Evolutionary conservation across 345 rosid genomes (phyloP).

Genomic region (Rubroshorea leprosula): DNA sequence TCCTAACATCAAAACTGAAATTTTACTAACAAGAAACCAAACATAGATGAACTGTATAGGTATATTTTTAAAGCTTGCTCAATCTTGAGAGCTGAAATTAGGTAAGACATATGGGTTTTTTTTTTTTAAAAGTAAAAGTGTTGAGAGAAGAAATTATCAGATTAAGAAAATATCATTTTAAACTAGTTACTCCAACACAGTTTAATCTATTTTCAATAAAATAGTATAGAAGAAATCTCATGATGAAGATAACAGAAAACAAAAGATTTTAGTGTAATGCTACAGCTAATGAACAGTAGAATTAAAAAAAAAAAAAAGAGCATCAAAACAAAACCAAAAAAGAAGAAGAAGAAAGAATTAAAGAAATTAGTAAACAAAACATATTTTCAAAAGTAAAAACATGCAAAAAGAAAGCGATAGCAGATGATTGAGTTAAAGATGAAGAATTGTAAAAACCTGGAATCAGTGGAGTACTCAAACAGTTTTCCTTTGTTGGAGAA

Average conservation of each 20-base stretch:
- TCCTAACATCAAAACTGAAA: background rate
- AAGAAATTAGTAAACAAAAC: no score
- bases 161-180: no score
- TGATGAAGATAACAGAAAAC: slow-evolving; percentile 1
- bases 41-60: no score
- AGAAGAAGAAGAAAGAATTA: no score
- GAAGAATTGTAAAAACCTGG: slow-evolving; percentile 22
- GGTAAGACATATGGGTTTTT: no score
- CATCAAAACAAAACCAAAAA: background rate
- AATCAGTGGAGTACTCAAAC: slow-evolving; percentile 47
- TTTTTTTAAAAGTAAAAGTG: no score
- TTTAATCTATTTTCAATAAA: no score
- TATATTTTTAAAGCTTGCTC: no score
- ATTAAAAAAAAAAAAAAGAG: background rate
- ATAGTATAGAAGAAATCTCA: no score
- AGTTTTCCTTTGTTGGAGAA: slow-evolving; percentile 63
- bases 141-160: background rate
- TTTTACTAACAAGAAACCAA: no score
- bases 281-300: slow-evolving; percentile 11
- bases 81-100: no score
- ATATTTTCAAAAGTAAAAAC: slow-evolving; percentile 11
- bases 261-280: slow-evolving; percentile 10
- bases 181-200: no score
- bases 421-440: slow-evolving; percentile 5
- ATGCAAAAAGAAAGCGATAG: slow-evolving; percentile 8